Percentiles rank a stretch among this genome's conserved stretches.
These are phyloP conservation scores for Strobilomyces dryophilus DNA, from an alignment of 768 basidiomycete genomes.

Conservation along the genomic window DNA sequence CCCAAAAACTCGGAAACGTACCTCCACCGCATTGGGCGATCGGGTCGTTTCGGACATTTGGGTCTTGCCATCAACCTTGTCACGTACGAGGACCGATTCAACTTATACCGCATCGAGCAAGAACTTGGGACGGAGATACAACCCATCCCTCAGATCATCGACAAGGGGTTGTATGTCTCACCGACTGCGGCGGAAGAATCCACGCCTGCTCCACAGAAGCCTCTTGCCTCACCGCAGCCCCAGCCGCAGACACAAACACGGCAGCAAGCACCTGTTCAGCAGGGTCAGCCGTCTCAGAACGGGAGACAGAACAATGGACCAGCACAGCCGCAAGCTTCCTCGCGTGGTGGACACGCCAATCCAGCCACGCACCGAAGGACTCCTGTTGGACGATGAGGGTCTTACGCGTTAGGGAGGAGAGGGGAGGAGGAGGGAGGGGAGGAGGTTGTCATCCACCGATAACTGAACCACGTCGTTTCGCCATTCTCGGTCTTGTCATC, in stretches of 20 bases:
- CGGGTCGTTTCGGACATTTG: constrained; percentile 94
- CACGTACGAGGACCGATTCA: constrained; percentile 97
- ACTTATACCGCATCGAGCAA: constrained; percentile 96
- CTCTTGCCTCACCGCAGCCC: constrained; percentile 32
- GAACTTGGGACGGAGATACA: constrained; percentile 98
- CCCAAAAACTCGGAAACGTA: constrained; percentile 99
- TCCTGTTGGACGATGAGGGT: constrained; percentile 26
- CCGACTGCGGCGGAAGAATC: constrained; percentile 49
- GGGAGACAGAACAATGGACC: constrained; percentile 28
- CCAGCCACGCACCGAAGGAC: constrained; percentile 28
- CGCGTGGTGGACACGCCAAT: constrained; percentile 20
- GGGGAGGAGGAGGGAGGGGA: constrained; percentile 1
- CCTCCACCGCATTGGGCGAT: constrained; percentile 96
- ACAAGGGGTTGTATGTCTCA: constrained; percentile 89
- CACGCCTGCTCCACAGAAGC: constrained; percentile 43
- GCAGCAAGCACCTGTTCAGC: constrained; percentile 26
- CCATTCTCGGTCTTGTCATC: constrained; percentile 15
- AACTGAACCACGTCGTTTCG: constrained; percentile 10
- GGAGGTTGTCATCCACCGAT: constrained; percentile 4
- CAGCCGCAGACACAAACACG: constrained; percentile 25
- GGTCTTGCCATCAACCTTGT: constrained; percentile 97
- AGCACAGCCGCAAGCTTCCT: constrained; percentile 19
- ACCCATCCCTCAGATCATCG: constrained; percentile 89
- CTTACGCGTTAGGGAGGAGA: not conserved
- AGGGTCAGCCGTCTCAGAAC: constrained; percentile 21